phyloP scores from a whole-genome alignment of 2,329 filamentous ascomycete genomes.

The Colletotrichum graminicola region DNA sequence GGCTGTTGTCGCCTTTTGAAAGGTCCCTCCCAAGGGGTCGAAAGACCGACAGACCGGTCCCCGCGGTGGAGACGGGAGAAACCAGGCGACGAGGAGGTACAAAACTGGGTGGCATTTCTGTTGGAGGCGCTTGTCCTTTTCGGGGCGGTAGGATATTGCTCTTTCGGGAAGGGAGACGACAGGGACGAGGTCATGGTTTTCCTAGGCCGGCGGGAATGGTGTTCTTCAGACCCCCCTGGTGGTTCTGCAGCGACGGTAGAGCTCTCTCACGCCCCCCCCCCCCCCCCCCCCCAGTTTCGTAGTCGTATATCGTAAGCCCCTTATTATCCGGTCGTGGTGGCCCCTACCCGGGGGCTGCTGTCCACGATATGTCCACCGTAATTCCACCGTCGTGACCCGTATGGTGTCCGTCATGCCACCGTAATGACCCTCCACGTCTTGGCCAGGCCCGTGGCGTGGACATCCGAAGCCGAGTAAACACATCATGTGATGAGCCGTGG shows the following conservation, averaged over 20 bases:
- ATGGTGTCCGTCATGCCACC: neutral
- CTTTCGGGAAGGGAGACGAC: slow-evolving; percentile 47
- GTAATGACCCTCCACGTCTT: neutral
- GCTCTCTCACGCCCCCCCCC: neutral
- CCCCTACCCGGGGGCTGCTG: slow-evolving; percentile 9
- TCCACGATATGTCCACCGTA: slow-evolving; percentile 27
- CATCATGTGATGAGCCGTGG: slow-evolving; percentile 40
- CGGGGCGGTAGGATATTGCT: slow-evolving; percentile 48
- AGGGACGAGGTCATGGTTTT: slow-evolving; percentile 14
- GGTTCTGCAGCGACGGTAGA: slow-evolving; percentile 32
- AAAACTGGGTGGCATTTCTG: slow-evolving; percentile 28
- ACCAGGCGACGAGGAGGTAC: slow-evolving; percentile 8
- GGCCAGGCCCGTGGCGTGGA: neutral
- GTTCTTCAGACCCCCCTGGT: slow-evolving; percentile 17
- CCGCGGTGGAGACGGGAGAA: slow-evolving; percentile 5
- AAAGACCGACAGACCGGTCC: slow-evolving; percentile 6
- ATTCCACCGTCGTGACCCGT: slow-evolving; percentile 10
- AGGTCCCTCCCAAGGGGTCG: neutral
- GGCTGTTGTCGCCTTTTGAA: slow-evolving; percentile 46
- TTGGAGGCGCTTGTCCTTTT: slow-evolving; percentile 50
- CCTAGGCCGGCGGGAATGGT: slow-evolving; percentile 5
- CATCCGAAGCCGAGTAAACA: neutral
- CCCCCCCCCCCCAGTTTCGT: slow-evolving; percentile 3
- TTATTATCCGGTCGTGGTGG: slow-evolving; percentile 27
- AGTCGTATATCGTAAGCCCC: slow-evolving; percentile 29